A percentile compares a stretch with the other conserved stretches of the same genome.
phyloP scores from a whole-genome alignment of 768 basidiomycete genomes.

The Kwoniella heveanensis region DNA sequence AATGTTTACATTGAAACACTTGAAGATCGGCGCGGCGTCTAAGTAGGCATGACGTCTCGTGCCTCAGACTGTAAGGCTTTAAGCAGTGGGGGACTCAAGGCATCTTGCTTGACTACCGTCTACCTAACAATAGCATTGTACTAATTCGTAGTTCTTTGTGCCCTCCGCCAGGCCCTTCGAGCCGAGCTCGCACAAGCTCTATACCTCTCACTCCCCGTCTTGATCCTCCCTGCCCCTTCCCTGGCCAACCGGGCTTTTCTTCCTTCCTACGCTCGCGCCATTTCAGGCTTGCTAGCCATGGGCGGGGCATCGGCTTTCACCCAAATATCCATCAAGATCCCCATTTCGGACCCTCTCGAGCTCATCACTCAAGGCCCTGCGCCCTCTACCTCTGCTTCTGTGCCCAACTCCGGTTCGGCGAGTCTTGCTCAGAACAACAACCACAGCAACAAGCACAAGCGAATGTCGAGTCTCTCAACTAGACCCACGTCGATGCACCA shows the following conservation, averaged over 20 bases:
- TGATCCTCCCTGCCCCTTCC: slow-evolving; percentile 88
- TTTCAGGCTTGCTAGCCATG: slow-evolving; percentile 70
- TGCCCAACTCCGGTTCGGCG: slow-evolving; percentile 1
- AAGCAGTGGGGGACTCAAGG: too few species aligned
- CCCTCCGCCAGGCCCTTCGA: slow-evolving; percentile 69
- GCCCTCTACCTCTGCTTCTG: slow-evolving; percentile 13
- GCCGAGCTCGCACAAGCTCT: slow-evolving; percentile 92
- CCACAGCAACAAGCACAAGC: slow-evolving; percentile 43
- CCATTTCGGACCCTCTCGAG: slow-evolving; percentile 61
- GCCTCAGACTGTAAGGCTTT: too few species aligned
- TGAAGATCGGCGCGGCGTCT: background rate
- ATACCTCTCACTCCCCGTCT: slow-evolving; percentile 81
- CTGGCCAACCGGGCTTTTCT: slow-evolving; percentile 66
- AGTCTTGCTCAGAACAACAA: slow-evolving; percentile 2
- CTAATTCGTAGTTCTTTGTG: background rate
- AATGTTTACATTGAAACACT: too few species aligned
- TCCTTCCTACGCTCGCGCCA: slow-evolving; percentile 88
- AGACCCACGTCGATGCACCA: slow-evolving; percentile 46
- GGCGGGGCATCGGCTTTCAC: slow-evolving; percentile 65
- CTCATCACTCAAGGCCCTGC: slow-evolving; percentile 54
- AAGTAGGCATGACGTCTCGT: too few species aligned
- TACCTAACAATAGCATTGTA: too few species aligned
- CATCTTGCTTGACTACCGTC: too few species aligned
- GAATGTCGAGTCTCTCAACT: slow-evolving; percentile 45
- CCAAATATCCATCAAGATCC: slow-evolving; percentile 73